A percentile compares a stretch with the other conserved stretches of the same genome.
phyloP scores from a whole-genome alignment of 179 eudicot genomes.

The Beta corolliflora region DNA sequence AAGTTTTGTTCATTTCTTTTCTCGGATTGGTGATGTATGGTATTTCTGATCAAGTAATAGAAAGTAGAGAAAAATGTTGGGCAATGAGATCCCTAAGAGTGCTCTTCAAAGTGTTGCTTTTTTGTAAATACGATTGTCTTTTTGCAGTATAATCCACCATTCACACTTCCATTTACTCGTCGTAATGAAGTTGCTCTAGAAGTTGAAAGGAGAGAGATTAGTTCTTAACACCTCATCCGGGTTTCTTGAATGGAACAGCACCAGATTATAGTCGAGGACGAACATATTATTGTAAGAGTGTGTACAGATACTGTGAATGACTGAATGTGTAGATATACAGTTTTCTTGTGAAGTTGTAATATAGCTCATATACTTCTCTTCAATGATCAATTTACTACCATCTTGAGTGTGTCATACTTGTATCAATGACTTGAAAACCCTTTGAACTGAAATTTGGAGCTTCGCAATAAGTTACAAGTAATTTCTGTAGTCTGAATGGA shows the following conservation, averaged over 20 bases:
- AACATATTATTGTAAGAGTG: neutral
- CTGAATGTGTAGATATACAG: constrained; percentile 5
- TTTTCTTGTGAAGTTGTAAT: too few relatives aligned
- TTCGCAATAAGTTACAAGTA: neutral
- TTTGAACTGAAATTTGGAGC: neutral
- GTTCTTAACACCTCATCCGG: constrained; percentile 1
- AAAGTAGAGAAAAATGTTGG: neutral
- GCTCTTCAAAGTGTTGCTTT: constrained; percentile 2
- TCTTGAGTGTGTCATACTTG: constrained; percentile 3
- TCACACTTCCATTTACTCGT: constrained; percentile 80
- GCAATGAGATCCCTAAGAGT: constrained; percentile 7
- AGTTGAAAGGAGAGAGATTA: constrained; percentile 61
- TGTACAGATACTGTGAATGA: neutral
- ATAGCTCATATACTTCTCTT: neutral
- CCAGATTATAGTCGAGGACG: neutral
- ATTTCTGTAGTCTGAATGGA: neutral
- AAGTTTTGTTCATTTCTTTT: neutral
- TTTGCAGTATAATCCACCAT: constrained; percentile 93
- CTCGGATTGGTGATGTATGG: neutral
- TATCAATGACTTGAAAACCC: neutral
- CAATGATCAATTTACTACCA: neutral
- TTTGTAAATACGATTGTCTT: neutral
- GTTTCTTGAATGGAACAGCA: neutral
- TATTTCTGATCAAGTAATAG: neutral
- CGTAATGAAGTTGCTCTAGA: constrained; percentile 92